Evolutionary conservation across 352 stramenopile species (phyloP).

Genomic region (Phytophthora palmivora): DNA sequence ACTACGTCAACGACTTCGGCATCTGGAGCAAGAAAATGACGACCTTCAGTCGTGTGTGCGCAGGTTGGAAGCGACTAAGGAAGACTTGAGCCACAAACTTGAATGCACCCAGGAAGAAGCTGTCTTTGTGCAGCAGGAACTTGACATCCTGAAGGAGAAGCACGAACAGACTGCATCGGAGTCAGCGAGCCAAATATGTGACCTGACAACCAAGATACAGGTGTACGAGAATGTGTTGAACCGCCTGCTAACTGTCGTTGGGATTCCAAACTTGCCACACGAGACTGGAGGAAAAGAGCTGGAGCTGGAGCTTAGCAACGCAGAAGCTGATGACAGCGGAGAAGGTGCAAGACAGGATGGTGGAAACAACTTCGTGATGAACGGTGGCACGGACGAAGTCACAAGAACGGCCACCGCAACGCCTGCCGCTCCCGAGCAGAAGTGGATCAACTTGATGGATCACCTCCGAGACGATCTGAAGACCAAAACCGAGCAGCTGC

Average conservation of each 20-base stretch:
- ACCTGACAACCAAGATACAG: too few species aligned
- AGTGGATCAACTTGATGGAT: constrained; percentile 51
- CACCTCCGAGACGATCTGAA: constrained; percentile 71
- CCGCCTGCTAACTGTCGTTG: constrained; percentile 5
- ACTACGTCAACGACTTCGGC: too few species aligned
- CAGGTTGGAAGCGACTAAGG: too few species aligned
- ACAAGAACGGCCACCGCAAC: background rate
- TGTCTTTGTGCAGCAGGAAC: constrained; percentile 7
- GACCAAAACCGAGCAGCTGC: constrained; percentile 51
- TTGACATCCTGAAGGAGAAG: constrained; percentile 3
- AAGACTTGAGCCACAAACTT: constrained; percentile 6
- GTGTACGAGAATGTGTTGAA: too few species aligned
- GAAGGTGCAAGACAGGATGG: too few species aligned
- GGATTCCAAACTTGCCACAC: background rate
- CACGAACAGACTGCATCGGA: too few species aligned
- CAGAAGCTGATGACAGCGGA: background rate
- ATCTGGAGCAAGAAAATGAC: too few species aligned
- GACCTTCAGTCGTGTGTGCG: too few species aligned
- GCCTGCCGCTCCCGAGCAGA: background rate
- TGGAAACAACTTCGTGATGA: background rate
- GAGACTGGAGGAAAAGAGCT: background rate
- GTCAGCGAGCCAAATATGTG: too few species aligned
- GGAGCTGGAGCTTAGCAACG: background rate
- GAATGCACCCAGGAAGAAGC: constrained; percentile 69
- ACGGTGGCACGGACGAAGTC: background rate